Evolutionary conservation across 2,329 filamentous ascomycete genomes (phyloP).

Genomic region (Penicillium occitanis): DNA sequence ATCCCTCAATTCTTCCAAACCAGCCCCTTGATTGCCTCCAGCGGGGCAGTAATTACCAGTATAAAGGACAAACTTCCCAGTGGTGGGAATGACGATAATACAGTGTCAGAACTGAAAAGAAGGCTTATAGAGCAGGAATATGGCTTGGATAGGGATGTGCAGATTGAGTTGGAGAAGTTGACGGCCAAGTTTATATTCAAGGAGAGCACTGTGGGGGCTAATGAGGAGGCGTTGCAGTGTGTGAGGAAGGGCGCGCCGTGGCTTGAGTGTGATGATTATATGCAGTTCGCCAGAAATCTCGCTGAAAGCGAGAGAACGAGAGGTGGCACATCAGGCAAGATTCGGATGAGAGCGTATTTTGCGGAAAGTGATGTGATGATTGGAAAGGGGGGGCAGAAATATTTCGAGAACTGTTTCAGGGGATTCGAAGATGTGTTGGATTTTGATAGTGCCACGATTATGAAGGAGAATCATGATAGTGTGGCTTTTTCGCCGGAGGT

Average conservation of each 20-base stretch:
- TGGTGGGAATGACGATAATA: neutral
- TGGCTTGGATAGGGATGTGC: conserved; percentile 21
- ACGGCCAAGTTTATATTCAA: conserved; percentile 25
- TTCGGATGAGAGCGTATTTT: conserved; percentile 38
- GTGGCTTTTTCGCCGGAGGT: neutral
- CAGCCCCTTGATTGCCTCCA: conserved; percentile 26
- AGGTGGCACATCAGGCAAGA: conserved; percentile 1
- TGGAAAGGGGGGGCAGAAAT: conserved; percentile 42
- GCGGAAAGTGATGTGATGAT: conserved; percentile 46
- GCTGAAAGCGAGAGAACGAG: conserved; percentile 16
- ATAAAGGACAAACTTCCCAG: conserved; percentile 17
- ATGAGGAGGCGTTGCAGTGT: conserved; percentile 42
- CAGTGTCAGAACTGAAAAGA: neutral
- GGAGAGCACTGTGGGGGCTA: conserved; percentile 38
- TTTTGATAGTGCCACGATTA: conserved; percentile 33
- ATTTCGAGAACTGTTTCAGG: conserved; percentile 46
- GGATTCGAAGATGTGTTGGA: conserved; percentile 32
- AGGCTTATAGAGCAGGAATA: conserved; percentile 26
- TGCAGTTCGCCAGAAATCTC: conserved; percentile 24
- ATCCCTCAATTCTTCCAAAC: conserved; percentile 32
- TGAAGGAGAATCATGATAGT: conserved; percentile 45
- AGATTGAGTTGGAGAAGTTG: conserved; percentile 25
- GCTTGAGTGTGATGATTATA: conserved; percentile 41
- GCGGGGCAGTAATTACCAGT: conserved; percentile 24
- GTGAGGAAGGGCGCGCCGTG: conserved; percentile 37